phyloP scores from a whole-genome alignment of 345 rosid species.

The Erodium maritimum region DNA sequence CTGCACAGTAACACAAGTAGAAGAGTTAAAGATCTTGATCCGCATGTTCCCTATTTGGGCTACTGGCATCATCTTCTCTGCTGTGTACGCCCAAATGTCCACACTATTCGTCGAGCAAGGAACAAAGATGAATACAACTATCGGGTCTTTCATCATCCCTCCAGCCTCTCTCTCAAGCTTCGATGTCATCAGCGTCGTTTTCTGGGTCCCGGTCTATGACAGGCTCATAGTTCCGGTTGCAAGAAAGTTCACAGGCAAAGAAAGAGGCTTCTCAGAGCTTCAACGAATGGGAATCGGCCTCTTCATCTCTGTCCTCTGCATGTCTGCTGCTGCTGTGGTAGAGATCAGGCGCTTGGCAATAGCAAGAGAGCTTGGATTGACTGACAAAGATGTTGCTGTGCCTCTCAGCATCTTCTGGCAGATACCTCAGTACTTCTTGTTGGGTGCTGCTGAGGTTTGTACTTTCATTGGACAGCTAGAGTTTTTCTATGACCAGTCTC shows the following conservation, averaged over 20 bases:
- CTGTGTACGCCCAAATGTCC: constrained; percentile 80
- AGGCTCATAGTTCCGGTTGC: constrained; percentile 63
- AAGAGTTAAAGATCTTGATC: constrained; percentile 79
- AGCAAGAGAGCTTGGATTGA: constrained; percentile 65
- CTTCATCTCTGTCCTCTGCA: constrained; percentile 54
- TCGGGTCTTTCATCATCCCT: constrained; percentile 82
- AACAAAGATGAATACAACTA: constrained; percentile 61
- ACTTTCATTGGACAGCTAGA: constrained; percentile 23
- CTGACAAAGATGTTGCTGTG: constrained; percentile 33
- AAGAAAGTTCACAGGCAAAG: constrained; percentile 69
- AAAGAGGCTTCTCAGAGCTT: constrained; percentile 77
- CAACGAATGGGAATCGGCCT: constrained; percentile 94
- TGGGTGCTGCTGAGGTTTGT: constrained; percentile 16
- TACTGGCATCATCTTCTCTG: constrained; percentile 70
- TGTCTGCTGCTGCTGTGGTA: constrained; percentile 75
- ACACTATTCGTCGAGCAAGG: constrained; percentile 96
- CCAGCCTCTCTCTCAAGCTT: constrained; percentile 79
- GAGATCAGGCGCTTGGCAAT: constrained; percentile 58
- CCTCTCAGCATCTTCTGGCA: constrained; percentile 17
- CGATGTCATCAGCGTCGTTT: constrained; percentile 65
- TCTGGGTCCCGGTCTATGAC: constrained; percentile 86
- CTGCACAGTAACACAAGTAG: constrained; percentile 90
- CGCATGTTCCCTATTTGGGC: constrained; percentile 98
- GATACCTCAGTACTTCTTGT: constrained; percentile 18
- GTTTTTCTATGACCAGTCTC: constrained; percentile 24